Evolutionary conservation across 2,329 filamentous ascomycete species (phyloP).

Genomic region (Diaporthe capsici): DNA sequence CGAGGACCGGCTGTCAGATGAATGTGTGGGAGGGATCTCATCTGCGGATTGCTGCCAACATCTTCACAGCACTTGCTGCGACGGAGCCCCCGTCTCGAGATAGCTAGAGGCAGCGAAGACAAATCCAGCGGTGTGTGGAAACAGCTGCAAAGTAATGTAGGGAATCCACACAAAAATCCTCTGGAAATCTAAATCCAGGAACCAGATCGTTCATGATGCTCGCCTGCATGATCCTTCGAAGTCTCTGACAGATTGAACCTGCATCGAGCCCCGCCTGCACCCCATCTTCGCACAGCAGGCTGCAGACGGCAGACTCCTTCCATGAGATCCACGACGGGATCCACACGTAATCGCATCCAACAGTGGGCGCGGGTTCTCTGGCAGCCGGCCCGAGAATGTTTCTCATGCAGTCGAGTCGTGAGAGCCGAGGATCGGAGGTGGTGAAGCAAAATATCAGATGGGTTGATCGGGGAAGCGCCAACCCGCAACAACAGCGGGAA

Average conservation of each 20-base stretch:
- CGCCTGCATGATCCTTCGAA: conserved; percentile 34
- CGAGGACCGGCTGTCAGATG: not conserved
- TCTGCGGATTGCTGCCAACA: not conserved
- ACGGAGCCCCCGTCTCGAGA: not conserved
- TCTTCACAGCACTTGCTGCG: conserved; percentile 3
- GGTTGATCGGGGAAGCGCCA: conserved; percentile 2
- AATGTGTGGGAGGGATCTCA: not conserved
- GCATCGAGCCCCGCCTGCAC: conserved; percentile 19
- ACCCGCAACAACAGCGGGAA: not conserved
- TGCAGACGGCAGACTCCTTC: conserved; percentile 10
- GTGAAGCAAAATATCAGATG: conserved; percentile 9
- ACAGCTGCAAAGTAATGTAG: not conserved
- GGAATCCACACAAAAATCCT: conserved; percentile 4
- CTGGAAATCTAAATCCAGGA: conserved; percentile 14
- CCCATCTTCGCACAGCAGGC: conserved; percentile 21
- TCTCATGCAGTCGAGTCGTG: conserved; percentile 15
- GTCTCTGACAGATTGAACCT: conserved; percentile 24
- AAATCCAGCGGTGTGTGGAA: conserved; percentile 2
- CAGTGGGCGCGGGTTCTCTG: not conserved
- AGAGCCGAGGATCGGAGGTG: conserved; percentile 26
- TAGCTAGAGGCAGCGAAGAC: not conserved
- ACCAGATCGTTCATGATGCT: conserved; percentile 30
- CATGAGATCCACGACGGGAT: conserved; percentile 2
- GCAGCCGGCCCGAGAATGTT: conserved; percentile 25
- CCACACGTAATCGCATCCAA: not conserved